A percentile compares a stretch with the other conserved stretches of the same genome.
Evolutionary conservation across 768 basidiomycete species (phyloP).

Genomic region (Auriscalpium microsporum): DNA sequence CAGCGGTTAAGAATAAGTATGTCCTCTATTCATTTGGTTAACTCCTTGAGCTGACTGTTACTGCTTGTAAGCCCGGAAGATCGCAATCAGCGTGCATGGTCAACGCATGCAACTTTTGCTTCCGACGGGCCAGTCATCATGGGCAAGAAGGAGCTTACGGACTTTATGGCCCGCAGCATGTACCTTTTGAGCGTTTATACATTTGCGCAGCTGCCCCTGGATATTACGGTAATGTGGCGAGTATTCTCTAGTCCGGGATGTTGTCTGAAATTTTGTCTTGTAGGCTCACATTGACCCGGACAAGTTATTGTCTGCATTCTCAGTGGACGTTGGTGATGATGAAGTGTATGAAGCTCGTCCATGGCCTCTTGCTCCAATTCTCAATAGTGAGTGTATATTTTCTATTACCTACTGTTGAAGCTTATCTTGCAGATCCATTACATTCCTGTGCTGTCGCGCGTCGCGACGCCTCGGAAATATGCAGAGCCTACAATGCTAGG

Average conservation of each 20-base stretch:
- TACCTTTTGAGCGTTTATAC: not conserved
- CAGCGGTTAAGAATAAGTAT: not conserved
- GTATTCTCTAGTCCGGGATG: not conserved
- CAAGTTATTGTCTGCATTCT: not conserved
- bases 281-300: not conserved
- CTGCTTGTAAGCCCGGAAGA: not conserved
- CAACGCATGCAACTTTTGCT: not conserved
- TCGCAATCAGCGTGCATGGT: not conserved
- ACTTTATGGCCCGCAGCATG: not conserved
- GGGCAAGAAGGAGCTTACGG: not conserved
- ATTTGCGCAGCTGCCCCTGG: not conserved
- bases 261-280: not conserved
- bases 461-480: not conserved
- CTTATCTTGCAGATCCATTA: not conserved
- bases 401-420: not conserved
- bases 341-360: not conserved
- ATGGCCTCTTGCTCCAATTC: not conserved
- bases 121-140: not conserved
- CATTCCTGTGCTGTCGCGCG: not conserved
- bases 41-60: not conserved
- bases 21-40: not conserved
- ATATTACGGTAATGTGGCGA: not conserved
- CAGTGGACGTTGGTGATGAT: not conserved
- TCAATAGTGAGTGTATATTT: not conserved
- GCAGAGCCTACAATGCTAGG: not conserved